Percentiles rank a stretch among this genome's conserved stretches.
phyloP scores from a whole-genome alignment of 1,139 yeast genomes.

The Nakaseomyces sp. region DNA sequence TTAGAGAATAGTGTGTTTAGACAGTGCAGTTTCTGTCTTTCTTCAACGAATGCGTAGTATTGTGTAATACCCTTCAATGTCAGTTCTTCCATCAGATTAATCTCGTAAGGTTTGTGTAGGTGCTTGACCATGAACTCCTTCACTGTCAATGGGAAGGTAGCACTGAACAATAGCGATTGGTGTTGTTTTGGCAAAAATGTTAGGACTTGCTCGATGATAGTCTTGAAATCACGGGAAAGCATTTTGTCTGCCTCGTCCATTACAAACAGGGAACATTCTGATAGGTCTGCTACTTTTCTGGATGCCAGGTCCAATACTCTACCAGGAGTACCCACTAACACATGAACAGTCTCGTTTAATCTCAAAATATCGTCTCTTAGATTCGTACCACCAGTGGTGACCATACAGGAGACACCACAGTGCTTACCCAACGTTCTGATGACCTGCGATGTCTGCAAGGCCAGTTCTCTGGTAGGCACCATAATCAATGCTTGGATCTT shows the following conservation, averaged over 20 bases:
- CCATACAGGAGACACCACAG: slow-evolving; percentile 89
- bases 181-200: slow-evolving; percentile 69
- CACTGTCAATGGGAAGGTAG: slow-evolving; percentile 93
- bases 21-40: slow-evolving; percentile 90
- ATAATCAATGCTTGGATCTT: slow-evolving; percentile 83
- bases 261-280: slow-evolving; percentile 79
- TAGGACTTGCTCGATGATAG: slow-evolving; percentile 80
- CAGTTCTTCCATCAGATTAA: slow-evolving; percentile 94
- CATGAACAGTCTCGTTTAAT: slow-evolving; percentile 84
- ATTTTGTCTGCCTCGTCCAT: slow-evolving; percentile 99
- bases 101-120: slow-evolving; percentile 85
- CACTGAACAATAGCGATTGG: slow-evolving; percentile 84
- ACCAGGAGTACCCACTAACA: slow-evolving; percentile 92
- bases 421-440: slow-evolving; percentile 96
- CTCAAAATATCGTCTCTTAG: slow-evolving; percentile 90
- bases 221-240: slow-evolving; percentile 83
- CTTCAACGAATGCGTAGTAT: slow-evolving; percentile 95
- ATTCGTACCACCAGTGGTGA: slow-evolving; percentile 96
- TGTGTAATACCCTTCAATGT: slow-evolving; percentile 94
- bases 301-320: slow-evolving; percentile 92
- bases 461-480: slow-evolving; percentile 92
- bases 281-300: slow-evolving; percentile 76
- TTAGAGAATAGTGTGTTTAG: slow-evolving; percentile 89
- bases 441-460: slow-evolving; percentile 95
- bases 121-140: slow-evolving; percentile 89